Conservation (phyloP, 768 basidiomycete species). For the Rhizopogon rudus region DNA sequence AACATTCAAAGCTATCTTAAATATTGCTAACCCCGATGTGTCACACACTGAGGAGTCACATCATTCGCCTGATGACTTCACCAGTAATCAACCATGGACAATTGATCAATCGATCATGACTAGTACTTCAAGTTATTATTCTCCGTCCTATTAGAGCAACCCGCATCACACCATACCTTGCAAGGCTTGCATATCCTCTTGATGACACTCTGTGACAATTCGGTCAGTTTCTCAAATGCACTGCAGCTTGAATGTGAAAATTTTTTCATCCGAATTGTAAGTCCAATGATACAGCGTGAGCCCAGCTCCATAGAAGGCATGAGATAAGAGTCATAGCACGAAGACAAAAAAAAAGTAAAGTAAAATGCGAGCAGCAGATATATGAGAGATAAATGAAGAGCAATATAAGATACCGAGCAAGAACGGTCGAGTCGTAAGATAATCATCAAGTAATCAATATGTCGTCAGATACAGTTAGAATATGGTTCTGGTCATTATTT, state of each 20-base stretch:
- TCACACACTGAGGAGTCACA: constrained; percentile 24
- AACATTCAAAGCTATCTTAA: too few relatives aligned
- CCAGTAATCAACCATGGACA: too few relatives aligned
- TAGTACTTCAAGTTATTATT: not conserved
- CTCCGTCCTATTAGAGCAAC: not conserved
- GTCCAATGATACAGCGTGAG: not conserved
- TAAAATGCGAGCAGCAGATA: not conserved
- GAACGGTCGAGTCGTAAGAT: constrained; percentile 7
- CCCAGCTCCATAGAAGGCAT: not conserved
- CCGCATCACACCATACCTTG: not conserved
- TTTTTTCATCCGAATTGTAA: not conserved
- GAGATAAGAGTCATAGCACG: not conserved
- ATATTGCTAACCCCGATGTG: too few relatives aligned
- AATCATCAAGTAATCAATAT: constrained; percentile 13
- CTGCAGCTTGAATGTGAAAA: not conserved
- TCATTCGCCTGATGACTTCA: not conserved
- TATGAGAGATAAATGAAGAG: not conserved
- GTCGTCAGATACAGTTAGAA: not conserved
- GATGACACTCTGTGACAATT: not conserved
- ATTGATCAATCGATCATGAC: not conserved
- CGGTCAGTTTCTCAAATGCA: too few relatives aligned
- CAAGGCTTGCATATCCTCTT: not conserved
- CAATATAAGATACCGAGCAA: constrained; percentile 21
- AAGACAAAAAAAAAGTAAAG: not conserved
- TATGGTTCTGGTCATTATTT: not conserved